These are phyloP conservation scores for Elsinoe perseae DNA, from an alignment of 2,329 filamentous ascomycete genomes.

Conservation along the genomic window DNA sequence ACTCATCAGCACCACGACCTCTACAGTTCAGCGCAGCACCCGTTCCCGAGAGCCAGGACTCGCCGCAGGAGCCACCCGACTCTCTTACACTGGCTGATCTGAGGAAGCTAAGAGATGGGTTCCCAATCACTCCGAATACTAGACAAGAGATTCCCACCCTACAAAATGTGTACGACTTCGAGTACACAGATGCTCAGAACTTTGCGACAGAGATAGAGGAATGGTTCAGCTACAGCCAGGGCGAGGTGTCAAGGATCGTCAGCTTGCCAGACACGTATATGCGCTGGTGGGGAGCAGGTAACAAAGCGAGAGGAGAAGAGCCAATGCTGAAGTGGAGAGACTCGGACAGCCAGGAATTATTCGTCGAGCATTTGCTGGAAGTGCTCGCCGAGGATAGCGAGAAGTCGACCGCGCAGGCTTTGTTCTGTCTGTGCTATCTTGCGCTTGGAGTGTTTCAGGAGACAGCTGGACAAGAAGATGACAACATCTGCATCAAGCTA, in stretches of 20 bases:
- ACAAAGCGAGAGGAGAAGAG: constrained; percentile 32
- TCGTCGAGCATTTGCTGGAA: constrained; percentile 43
- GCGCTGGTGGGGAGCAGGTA: constrained; percentile 55
- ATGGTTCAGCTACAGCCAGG: constrained; percentile 90
- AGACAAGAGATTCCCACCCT: constrained; percentile 28
- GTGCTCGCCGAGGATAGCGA: constrained; percentile 29
- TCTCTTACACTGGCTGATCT: constrained; percentile 43
- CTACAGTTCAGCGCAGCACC: constrained; percentile 33
- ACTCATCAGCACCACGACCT: constrained; percentile 34
- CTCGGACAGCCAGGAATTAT: constrained; percentile 51
- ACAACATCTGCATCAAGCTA: constrained; percentile 15
- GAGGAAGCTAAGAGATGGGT: constrained; percentile 36
- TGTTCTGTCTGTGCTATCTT: constrained; percentile 42
- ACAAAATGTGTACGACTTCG: constrained; percentile 65
- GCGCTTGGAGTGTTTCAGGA: constrained; percentile 44
- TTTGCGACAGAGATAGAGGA: constrained; percentile 89
- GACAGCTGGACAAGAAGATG: constrained; percentile 34
- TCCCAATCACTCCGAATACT: constrained; percentile 31
- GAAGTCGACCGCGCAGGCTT: constrained; percentile 28
- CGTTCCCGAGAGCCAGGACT: constrained; percentile 23
- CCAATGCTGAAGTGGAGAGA: constrained; percentile 57
- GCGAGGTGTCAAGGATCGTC: constrained; percentile 72
- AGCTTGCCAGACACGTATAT: constrained; percentile 70
- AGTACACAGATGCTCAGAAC: constrained; percentile 42
- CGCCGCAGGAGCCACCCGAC: constrained; percentile 32